Evolutionary conservation across 129 eudicot genomes (phyloP).

Genomic region (Centaurea solstitialis): DNA sequence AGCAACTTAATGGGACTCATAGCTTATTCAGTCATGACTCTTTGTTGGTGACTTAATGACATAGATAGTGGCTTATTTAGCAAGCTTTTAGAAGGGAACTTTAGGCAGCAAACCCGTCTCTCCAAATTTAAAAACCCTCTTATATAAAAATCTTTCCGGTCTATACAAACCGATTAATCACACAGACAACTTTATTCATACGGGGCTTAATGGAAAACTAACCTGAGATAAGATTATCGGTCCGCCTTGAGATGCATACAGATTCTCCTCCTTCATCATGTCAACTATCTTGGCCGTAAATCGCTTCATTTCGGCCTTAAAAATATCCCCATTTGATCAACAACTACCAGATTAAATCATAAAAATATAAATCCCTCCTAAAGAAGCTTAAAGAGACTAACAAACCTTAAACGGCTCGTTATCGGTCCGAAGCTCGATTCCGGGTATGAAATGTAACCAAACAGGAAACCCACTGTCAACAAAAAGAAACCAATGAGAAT

Average conservation of each 20-base stretch:
- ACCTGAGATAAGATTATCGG: constrained; percentile 97
- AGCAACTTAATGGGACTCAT: too few species aligned
- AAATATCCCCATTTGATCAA: constrained; percentile 2
- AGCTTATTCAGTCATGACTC: too few species aligned
- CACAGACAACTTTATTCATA: too few species aligned
- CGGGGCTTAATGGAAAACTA: not conserved
- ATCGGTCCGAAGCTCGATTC: constrained; percentile 78
- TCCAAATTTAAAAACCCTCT: too few species aligned
- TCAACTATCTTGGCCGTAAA: constrained; percentile 89
- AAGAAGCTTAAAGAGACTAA: not conserved
- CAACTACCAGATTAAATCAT: not conserved
- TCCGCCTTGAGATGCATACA: constrained; percentile 97
- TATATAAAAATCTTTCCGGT: too few species aligned
- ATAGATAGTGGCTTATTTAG: too few species aligned
- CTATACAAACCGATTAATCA: too few species aligned
- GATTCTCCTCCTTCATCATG: constrained; percentile 81
- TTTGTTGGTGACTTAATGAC: too few species aligned
- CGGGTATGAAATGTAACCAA: constrained; percentile 94
- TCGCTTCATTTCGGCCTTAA: constrained; percentile 85
- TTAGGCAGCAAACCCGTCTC: too few species aligned
- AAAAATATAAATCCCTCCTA: not conserved
- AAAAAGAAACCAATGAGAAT: not conserved
- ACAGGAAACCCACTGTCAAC: constrained; percentile 87
- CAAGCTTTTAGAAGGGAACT: too few species aligned
- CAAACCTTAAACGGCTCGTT: constrained; percentile 91